Evolutionary conservation across 371 early-diverging fungal species (phyloP), one percentile per base, ranked within the genome.

Genomic region (Mucor plumbeus): DNA sequence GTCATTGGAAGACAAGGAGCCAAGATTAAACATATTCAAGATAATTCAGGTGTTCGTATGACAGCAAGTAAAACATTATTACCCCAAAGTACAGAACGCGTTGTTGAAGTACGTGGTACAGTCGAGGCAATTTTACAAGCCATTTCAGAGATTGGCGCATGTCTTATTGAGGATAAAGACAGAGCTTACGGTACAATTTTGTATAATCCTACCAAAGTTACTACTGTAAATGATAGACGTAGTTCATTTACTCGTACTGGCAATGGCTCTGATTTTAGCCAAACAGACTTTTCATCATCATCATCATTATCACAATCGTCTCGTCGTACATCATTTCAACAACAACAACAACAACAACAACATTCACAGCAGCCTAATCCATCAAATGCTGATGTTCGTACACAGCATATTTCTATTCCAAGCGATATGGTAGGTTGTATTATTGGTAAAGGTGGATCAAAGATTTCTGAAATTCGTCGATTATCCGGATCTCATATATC

Each of bases 381-480:
- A 48, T 14, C 34, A 4, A 53, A 31, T 13, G 53, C 47, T 61
- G 40, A 61, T 50, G 70, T 87, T 61, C 83, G 85, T 67, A 91
- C 91, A 31, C 94, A 94, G 77, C 88, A 94, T 70, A 93, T 97
- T 63, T 90, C 88, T 55, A 94, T 97, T 64, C 95, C 97, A 8
- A 87, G 87, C 64, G 95, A 96, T 73, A 92, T 94, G 92, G 96
- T 96, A 47, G 97, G 97, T 33, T 92, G 94, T 68, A 91, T 97
- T 67, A 97, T 97, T 71, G 97, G 97, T 69, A 94, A 93, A 77
- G 90, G 87, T 26, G 98, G 98, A n/a, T 75, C 87, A 36, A 92
- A 92, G 74, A 97, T 97, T 71, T 92, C 95, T 43, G 96, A 96
- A 76, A 94, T 97, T 65, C 91, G 97, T 60, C 86, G 89, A 43